These are phyloP conservation scores for Backusella macrospora DNA, from an alignment of 192 early-diverging fungal species.

Conservation along the genomic window DNA sequence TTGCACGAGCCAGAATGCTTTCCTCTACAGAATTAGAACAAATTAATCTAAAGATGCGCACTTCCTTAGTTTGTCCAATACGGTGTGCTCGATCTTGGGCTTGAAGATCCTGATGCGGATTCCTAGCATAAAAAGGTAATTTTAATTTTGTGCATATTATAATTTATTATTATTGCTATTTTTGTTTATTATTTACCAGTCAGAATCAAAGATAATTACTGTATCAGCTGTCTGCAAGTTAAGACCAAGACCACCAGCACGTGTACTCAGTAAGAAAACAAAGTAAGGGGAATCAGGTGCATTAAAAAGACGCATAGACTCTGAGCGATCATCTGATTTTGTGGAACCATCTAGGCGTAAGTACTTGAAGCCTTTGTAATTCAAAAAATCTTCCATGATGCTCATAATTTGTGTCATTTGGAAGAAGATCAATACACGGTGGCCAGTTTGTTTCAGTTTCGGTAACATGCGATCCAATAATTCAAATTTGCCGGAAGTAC, in stretches of 20 bases:
- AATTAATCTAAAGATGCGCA: constrained; percentile 92
- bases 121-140: constrained; percentile 46
- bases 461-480: constrained; percentile 92
- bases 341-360: constrained; percentile 93
- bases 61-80: constrained; percentile 98
- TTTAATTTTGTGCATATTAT: neutral
- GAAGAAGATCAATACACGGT: constrained; percentile 83
- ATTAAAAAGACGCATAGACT: constrained; percentile 85
- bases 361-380: constrained; percentile 69
- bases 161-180: neutral
- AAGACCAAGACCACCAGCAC: constrained; percentile 95
- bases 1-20: constrained; percentile 88
- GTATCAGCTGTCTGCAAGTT: constrained; percentile 98
- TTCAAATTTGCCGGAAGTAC: constrained; percentile 95
- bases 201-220: constrained; percentile 97
- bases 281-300: constrained; percentile 75
- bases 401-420: constrained; percentile 93
- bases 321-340: constrained; percentile 85
- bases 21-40: constrained; percentile 93
- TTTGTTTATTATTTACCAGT: constrained; percentile 70
- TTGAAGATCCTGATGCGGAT: constrained; percentile 98
- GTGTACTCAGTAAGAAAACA: constrained; percentile 93
- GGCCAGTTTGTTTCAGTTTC: constrained; percentile 80
- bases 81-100: constrained; percentile 99
- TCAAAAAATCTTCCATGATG: constrained; percentile 95